Percentiles rank a stretch among this genome's conserved stretches.
Conservation (phyloP, 2,329 filamentous ascomycete genomes). For the Hypoxylon sp. region DNA sequence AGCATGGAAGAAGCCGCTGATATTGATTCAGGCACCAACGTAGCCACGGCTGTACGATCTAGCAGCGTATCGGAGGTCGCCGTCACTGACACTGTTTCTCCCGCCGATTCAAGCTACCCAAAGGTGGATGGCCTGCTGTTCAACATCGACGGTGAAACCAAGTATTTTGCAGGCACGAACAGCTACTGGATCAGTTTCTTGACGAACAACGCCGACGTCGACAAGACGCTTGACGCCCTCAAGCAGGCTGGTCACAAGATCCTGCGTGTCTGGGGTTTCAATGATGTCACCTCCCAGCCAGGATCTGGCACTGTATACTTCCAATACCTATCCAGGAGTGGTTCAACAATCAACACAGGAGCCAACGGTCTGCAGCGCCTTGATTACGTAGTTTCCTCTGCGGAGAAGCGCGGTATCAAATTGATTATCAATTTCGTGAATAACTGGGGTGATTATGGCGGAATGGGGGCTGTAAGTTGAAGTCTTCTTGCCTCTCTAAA, state of each 20-base stretch:
- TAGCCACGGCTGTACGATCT: not conserved
- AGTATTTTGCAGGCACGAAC: slow-evolving; percentile 68
- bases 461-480: slow-evolving; percentile 66
- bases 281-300: slow-evolving; percentile 66
- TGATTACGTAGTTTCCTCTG: slow-evolving; percentile 73
- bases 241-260: slow-evolving; percentile 68
- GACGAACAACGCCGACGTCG: slow-evolving; percentile 67
- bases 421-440: slow-evolving; percentile 78
- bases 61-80: slow-evolving; percentile 24
- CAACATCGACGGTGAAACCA: slow-evolving; percentile 60
- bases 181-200: slow-evolving; percentile 68
- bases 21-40: slow-evolving; percentile 26
- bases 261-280: slow-evolving; percentile 74
- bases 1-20: slow-evolving; percentile 24
- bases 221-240: slow-evolving; percentile 65
- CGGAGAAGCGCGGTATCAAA: slow-evolving; percentile 72
- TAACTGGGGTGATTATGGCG: slow-evolving; percentile 79
- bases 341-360: slow-evolving; percentile 74
- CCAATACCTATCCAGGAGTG: slow-evolving; percentile 66
- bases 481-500: not conserved
- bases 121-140: slow-evolving; percentile 53
- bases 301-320: slow-evolving; percentile 63
- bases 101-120: slow-evolving; percentile 45
- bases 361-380: slow-evolving; percentile 74
- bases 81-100: slow-evolving; percentile 30